Evolutionary conservation across 2,329 filamentous ascomycete genomes (phyloP).

Genomic region (Paradendryphiella salina): DNA sequence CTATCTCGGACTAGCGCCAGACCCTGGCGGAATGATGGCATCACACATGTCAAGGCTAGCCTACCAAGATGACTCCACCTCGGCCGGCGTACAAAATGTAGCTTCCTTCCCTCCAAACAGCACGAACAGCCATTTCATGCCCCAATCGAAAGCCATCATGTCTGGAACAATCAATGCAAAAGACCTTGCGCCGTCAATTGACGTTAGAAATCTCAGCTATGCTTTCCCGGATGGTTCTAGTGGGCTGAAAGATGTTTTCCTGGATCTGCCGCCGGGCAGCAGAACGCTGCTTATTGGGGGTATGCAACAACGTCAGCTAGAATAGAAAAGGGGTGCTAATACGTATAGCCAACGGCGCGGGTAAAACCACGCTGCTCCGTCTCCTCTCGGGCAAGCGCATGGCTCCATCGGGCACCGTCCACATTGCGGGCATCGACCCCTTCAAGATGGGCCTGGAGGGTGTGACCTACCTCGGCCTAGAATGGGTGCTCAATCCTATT

Average conservation of each 20-base stretch:
- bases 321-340: constrained; percentile 17
- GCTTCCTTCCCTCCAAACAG: constrained; percentile 8
- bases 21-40: constrained; percentile 13
- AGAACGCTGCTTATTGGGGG: constrained; percentile 90
- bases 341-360: constrained; percentile 78
- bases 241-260: constrained; percentile 73
- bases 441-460: constrained; percentile 90
- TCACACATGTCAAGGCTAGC: constrained; percentile 13
- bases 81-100: constrained; percentile 19
- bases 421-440: constrained; percentile 81
- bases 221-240: constrained; percentile 81
- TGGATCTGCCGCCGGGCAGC: constrained; percentile 78
- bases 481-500: constrained; percentile 98
- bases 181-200: constrained; percentile 62
- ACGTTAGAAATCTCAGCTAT: constrained; percentile 79
- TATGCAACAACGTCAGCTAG: constrained; percentile 39
- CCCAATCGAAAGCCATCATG: constrained; percentile 20
- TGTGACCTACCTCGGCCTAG: constrained; percentile 93
- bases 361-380: constrained; percentile 94
- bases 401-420: constrained; percentile 73
- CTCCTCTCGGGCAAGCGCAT: constrained; percentile 94
- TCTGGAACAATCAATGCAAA: constrained; percentile 21
- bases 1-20: constrained; percentile 16
- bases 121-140: neutral
- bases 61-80: constrained; percentile 13